Percentiles rank a stretch among this genome's conserved stretches.
Evolutionary conservation across 2,329 filamentous ascomycete genomes (phyloP).

Genomic region (Blastomyces parvus): DNA sequence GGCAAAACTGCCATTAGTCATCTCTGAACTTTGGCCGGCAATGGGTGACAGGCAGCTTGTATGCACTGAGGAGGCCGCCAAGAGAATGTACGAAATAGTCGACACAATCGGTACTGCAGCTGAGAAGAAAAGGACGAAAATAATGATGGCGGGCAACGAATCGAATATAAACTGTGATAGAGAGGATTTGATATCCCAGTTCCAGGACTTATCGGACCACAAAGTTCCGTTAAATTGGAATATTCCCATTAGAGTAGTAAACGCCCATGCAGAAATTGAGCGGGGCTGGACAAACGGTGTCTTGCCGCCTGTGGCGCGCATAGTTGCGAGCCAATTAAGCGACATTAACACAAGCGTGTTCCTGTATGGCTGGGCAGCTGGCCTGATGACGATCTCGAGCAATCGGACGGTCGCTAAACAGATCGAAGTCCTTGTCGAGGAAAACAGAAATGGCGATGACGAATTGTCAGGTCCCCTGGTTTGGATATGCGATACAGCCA

Average conservation of each 20-base stretch:
- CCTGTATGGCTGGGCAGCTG: slow-evolving; percentile 57
- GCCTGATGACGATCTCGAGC: slow-evolving; percentile 58
- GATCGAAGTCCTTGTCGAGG: slow-evolving; percentile 52
- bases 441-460: slow-evolving; percentile 39
- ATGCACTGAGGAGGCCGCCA: slow-evolving; percentile 56
- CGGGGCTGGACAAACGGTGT: slow-evolving; percentile 25
- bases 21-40: slow-evolving; percentile 53
- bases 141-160: slow-evolving; percentile 53
- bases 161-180: slow-evolving; percentile 24
- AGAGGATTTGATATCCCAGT: slow-evolving; percentile 27
- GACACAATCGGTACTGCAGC: slow-evolving; percentile 52
- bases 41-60: slow-evolving; percentile 49
- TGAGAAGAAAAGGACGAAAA: slow-evolving; percentile 49
- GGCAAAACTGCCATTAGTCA: slow-evolving; percentile 49
- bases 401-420: slow-evolving; percentile 59
- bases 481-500: slow-evolving; percentile 55
- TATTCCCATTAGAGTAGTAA: slow-evolving; percentile 53
- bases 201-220: slow-evolving; percentile 45
- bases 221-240: slow-evolving; percentile 43
- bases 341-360: slow-evolving; percentile 61
- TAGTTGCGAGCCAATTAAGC: slow-evolving; percentile 43
- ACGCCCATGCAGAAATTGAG: slow-evolving; percentile 37
- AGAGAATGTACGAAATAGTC: slow-evolving; percentile 58
- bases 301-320: slow-evolving; percentile 38
- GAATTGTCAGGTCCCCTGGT: slow-evolving; percentile 50